A percentile compares a stretch with the other conserved stretches of the same genome.
phyloP scores from a whole-genome alignment of 192 early-diverging fungal species.

The Coemansia nantahalensis region DNA sequence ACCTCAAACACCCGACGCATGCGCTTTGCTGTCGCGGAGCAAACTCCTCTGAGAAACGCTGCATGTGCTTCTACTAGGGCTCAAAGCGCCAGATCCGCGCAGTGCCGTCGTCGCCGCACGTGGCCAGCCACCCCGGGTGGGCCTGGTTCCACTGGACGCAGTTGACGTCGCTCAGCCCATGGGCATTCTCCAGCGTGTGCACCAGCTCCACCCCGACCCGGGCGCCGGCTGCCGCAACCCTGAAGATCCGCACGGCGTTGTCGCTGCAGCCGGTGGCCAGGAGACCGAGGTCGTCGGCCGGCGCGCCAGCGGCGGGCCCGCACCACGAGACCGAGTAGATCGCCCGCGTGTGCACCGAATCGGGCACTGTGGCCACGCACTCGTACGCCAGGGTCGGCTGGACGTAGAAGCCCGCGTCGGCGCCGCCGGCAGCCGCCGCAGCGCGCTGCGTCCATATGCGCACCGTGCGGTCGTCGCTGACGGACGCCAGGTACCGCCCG shows the following conservation, averaged over 20 bases:
- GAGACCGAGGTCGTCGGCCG: slow-evolving; percentile 46
- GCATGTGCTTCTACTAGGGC: neutral
- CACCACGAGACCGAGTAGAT: slow-evolving; percentile 93
- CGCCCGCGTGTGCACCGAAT: slow-evolving; percentile 73
- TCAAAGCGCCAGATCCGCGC: slow-evolving; percentile 76
- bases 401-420: slow-evolving; percentile 52
- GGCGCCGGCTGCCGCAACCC: slow-evolving; percentile 9
- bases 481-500: slow-evolving; percentile 68
- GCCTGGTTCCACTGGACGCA: slow-evolving; percentile 81
- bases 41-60: too few relatives aligned
- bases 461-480: slow-evolving; percentile 84
- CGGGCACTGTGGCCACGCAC: slow-evolving; percentile 62
- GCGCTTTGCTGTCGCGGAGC: too few relatives aligned
- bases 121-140: slow-evolving; percentile 69
- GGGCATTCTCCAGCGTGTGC: slow-evolving; percentile 59
- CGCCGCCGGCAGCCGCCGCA: slow-evolving; percentile 29
- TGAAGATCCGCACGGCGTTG: slow-evolving; percentile 71
- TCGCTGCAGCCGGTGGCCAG: slow-evolving; percentile 86
- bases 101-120: slow-evolving; percentile 88
- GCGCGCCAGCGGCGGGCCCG: neutral
- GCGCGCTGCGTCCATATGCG: slow-evolving; percentile 70
- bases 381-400: slow-evolving; percentile 64
- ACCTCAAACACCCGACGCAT: too few relatives aligned
- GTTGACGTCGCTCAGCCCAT: slow-evolving; percentile 89
- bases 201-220: slow-evolving; percentile 24